Conservation (phyloP, 2,329 filamentous ascomycete species). For the Cercospora beticola region DNA sequence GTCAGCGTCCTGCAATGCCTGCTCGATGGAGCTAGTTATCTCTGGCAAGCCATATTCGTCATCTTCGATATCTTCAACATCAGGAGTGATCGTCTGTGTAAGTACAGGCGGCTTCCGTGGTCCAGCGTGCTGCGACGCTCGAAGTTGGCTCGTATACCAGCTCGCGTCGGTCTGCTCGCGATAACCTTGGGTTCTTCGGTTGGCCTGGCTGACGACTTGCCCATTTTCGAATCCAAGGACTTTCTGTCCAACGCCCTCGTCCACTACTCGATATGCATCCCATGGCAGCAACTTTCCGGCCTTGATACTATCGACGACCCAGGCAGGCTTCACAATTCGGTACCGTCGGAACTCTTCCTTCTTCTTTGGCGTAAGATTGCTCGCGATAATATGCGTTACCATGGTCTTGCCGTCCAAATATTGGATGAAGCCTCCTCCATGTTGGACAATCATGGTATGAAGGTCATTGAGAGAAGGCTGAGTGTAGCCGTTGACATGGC, state of each 20-base stretch:
- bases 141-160: conserved; percentile 76
- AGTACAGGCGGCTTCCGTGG: conserved; percentile 21
- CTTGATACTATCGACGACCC: conserved; percentile 86
- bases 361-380: conserved; percentile 88
- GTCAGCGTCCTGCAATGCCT: conserved; percentile 30
- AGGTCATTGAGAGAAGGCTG: conserved; percentile 89
- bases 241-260: conserved; percentile 80
- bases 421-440: conserved; percentile 94
- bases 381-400: conserved; percentile 90
- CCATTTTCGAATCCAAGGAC: conserved; percentile 65
- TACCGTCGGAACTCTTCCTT: conserved; percentile 82
- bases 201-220: conserved; percentile 65
- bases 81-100: conserved; percentile 37
- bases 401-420: conserved; percentile 93
- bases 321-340: conserved; percentile 89
- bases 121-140: conserved; percentile 15
- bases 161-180: conserved; percentile 76
- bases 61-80: conserved; percentile 34
- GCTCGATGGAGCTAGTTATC: conserved; percentile 39
- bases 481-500: conserved; percentile 92
- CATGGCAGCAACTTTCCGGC: conserved; percentile 82
- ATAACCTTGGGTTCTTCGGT: conserved; percentile 64
- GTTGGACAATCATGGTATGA: conserved; percentile 80
- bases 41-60: conserved; percentile 34
- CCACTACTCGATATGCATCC: conserved; percentile 78